phyloP scores from a whole-genome alignment of 1,139 yeast species.

The Hanseniaspora sp. region DNA sequence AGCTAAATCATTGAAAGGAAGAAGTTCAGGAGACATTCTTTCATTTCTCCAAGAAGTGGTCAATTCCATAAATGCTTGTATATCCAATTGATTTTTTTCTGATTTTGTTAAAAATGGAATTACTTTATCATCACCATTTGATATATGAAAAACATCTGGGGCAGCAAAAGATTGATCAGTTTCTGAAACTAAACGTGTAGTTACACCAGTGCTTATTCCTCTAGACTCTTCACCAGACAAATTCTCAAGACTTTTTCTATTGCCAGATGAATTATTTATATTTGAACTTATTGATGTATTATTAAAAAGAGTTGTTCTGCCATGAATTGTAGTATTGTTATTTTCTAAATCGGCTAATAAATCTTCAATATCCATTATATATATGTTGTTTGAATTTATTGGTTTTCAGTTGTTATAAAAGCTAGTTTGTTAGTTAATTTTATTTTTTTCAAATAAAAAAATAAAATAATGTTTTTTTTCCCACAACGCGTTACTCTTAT shows the following conservation, averaged over 20 bases:
- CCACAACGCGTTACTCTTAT: too few species aligned
- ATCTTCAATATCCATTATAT: conserved; percentile 50
- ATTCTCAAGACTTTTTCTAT: not conserved
- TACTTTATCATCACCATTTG: conserved; percentile 18
- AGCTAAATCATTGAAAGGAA: conserved; percentile 56
- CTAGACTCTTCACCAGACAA: not conserved
- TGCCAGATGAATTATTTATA: not conserved
- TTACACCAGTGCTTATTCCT: not conserved
- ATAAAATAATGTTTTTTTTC: too few species aligned
- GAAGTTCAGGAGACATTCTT: conserved; percentile 70
- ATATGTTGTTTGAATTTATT: not conserved
- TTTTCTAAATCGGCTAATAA: conserved; percentile 53
- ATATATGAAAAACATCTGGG: conserved; percentile 15
- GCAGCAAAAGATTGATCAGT: conserved; percentile 13
- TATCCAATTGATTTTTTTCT: conserved; percentile 22
- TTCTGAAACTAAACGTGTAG: conserved; percentile 16
- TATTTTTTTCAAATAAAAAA: too few species aligned
- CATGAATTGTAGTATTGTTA: conserved; percentile 29
- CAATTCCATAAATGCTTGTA: conserved; percentile 32
- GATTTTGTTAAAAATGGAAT: conserved; percentile 17
- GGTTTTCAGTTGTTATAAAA: too few species aligned
- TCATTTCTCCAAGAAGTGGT: conserved; percentile 73
- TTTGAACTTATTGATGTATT: conserved; percentile 14
- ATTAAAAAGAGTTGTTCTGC: conserved; percentile 19
- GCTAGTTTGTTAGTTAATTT: too few species aligned